Base-by-base conservation (phyloP, 1,284 basidiomycete species). In the Fistulina hepatica region DNA sequence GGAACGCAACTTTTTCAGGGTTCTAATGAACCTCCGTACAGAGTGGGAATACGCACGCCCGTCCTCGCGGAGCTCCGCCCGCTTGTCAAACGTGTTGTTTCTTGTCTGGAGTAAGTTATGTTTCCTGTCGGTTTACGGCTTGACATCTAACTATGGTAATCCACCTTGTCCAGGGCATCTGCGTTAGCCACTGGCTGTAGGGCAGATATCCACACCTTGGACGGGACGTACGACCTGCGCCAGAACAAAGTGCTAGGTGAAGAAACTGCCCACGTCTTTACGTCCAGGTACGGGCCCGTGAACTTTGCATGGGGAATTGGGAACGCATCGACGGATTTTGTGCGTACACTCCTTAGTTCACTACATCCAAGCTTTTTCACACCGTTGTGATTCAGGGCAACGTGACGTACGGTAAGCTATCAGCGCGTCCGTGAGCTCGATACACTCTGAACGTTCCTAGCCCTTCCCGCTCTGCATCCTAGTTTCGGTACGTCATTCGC, bases 1-100 rank as follows among this genome's bases (percentile, higher is more conserved):
- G n/a, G n/a, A n/a, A n/a, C n/a, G n/a, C n/a, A n/a, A n/a, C n/a
- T n/a, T n/a, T n/a, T n/a, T n/a, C n/a, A n/a, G n/a, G n/a, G n/a
- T n/a, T n/a, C n/a, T 15, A 20, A 33, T 20, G 21, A n/a, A n/a
- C n/a, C 8, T 28, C 13, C 21, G 17, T 35, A 5, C 37, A 71
- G 71, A 13, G 86, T 73, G 62, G 71, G 73, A 44, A 69, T 86
- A 3, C 76, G 86, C 13, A 76, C 80, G 0, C 81, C 78, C n/a
- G 76, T 73, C 2, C 66, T 69, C 40, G 59, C 62, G 4, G 80
- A 81, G 47, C 61, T 75, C 31, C 56, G 71, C 33, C 64, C 58
- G n/a, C 70, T 77, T 0, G 56, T 69, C 8, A 61, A 66, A 32
- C 67, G 80, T 23, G 76, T 88, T 10, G 57, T 65, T 13, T 68